These are phyloP conservation scores for Eucalyptus leucophloia DNA, from an alignment of 345 rosid species.

Conservation along the genomic window DNA sequence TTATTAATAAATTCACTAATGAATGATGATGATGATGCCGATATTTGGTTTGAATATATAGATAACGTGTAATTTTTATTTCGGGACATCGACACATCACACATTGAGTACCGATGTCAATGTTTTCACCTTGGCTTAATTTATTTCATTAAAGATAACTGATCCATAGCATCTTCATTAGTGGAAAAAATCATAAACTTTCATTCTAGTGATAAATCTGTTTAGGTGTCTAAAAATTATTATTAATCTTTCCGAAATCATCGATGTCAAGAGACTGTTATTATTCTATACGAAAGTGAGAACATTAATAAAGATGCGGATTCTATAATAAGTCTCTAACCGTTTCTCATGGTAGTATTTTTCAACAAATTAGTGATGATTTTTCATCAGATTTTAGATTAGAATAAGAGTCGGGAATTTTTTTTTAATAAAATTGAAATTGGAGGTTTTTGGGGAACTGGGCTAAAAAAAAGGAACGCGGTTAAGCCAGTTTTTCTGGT, in stretches of 20 bases:
- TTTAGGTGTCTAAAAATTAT: rapidly evolving
- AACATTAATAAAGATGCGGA: rapidly evolving
- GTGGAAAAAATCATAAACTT: too few species aligned
- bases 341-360: too few species aligned
- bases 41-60: background rate
- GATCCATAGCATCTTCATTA: rapidly evolving
- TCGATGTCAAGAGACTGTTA: rapidly evolving
- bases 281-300: too few species aligned
- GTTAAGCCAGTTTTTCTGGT: background rate
- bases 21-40: background rate
- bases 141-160: rapidly evolving
- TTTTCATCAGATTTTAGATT: too few species aligned
- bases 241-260: too few species aligned
- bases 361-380: too few species aligned
- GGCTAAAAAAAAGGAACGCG: background rate
- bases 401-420: too few species aligned
- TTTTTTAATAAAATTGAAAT: background rate
- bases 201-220: too few species aligned
- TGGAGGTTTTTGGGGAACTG: background rate
- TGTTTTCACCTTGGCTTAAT: too few species aligned
- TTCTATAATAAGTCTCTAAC: too few species aligned
- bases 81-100: background rate
- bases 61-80: background rate
- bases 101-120: rapidly evolving
- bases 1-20: background rate